phyloP scores from a whole-genome alignment of 192 early-diverging fungal genomes.

The Backusella morwellensis region DNA sequence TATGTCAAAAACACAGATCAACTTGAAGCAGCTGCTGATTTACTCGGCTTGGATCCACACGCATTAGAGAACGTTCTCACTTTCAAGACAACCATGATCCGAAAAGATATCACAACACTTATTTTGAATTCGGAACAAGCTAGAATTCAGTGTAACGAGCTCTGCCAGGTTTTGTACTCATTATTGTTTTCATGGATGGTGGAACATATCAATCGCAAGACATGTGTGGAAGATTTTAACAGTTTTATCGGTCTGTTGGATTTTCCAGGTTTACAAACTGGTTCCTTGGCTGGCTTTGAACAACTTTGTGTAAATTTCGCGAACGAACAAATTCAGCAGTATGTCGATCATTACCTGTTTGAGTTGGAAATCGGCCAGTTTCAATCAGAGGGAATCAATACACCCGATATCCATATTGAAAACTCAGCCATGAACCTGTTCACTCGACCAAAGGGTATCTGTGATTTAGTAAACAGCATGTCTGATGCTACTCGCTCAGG shows the following conservation, averaged over 20 bases:
- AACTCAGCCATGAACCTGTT: constrained; percentile 49
- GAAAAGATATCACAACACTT: constrained; percentile 84
- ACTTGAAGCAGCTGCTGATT: constrained; percentile 69
- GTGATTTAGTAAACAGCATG: constrained; percentile 41
- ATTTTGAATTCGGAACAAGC: constrained; percentile 85
- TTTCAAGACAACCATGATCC: constrained; percentile 83
- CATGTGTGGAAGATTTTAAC: constrained; percentile 61
- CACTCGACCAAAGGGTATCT: constrained; percentile 47
- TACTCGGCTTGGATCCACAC: constrained; percentile 72
- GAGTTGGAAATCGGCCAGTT: constrained; percentile 44
- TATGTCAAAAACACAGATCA: constrained; percentile 74
- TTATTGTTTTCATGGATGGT: constrained; percentile 87
- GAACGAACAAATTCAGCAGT: constrained; percentile 65
- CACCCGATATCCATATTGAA: constrained; percentile 34
- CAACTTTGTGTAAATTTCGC: constrained; percentile 66
- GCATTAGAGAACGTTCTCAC: constrained; percentile 73
- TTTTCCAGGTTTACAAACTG: constrained; percentile 63
- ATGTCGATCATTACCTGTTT: constrained; percentile 50
- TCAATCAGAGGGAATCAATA: constrained; percentile 50
- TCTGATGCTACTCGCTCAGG: constrained; percentile 33
- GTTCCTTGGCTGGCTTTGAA: constrained; percentile 53
- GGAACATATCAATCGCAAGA: constrained; percentile 83
- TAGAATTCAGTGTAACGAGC: constrained; percentile 68
- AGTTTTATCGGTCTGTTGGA: constrained; percentile 87
- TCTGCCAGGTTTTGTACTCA: constrained; percentile 81